Evolutionary conservation across 2,329 filamentous ascomycete species (phyloP).

Genomic region (Cladophialophora immunda): DNA sequence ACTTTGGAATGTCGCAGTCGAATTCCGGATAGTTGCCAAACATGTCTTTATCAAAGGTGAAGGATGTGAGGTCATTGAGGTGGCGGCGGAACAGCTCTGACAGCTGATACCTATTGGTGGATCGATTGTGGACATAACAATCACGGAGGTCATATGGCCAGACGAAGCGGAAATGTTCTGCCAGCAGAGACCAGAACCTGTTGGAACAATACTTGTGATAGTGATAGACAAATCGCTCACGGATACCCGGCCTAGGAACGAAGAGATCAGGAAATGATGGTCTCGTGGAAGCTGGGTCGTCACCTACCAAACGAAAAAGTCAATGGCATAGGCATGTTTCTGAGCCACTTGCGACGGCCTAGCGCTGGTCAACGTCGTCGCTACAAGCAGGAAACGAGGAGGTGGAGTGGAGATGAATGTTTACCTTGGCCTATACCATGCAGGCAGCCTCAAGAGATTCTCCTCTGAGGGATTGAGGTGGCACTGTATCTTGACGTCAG

Average conservation of each 20-base stretch:
- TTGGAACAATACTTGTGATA: slow-evolving; percentile 8
- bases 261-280: background rate
- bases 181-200: slow-evolving; percentile 3
- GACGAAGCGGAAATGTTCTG: slow-evolving; percentile 7
- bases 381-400: background rate
- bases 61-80: slow-evolving; percentile 2
- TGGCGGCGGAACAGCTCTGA: background rate
- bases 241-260: slow-evolving; percentile 2
- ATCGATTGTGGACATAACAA: slow-evolving; percentile 4
- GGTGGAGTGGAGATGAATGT: background rate
- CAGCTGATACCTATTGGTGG: background rate
- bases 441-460: background rate
- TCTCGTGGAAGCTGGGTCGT: background rate
- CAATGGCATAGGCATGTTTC: slow-evolving; percentile 8
- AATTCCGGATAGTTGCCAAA: slow-evolving; percentile 11
- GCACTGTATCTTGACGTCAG: slow-evolving; percentile 10
- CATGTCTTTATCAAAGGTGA: slow-evolving; percentile 4
- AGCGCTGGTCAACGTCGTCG: background rate
- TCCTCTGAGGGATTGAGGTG: background rate
- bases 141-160: slow-evolving; percentile 12
- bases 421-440: slow-evolving; percentile 4
- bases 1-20: slow-evolving; percentile 4
- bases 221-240: slow-evolving; percentile 10
- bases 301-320: slow-evolving; percentile 10
- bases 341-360: slow-evolving; percentile 9